phyloP scores from a whole-genome alignment of 192 early-diverging fungal genomes.

The Cetraspora pellucida region DNA sequence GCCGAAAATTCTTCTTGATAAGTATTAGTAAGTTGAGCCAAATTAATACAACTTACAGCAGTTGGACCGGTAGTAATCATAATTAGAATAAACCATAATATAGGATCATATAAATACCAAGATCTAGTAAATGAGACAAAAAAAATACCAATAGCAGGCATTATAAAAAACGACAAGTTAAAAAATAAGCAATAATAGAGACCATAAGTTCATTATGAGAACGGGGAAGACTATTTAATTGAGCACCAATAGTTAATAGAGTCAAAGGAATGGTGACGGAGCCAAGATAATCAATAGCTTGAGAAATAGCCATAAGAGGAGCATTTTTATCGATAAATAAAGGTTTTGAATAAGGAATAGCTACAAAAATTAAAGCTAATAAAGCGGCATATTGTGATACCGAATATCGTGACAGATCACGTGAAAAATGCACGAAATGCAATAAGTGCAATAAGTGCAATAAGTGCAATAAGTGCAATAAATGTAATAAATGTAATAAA shows the following conservation, averaged over 20 bases:
- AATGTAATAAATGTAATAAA: no score
- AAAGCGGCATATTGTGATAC: conserved; percentile 26
- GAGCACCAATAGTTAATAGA: conserved; percentile 32
- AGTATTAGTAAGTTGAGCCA: conserved; percentile 14
- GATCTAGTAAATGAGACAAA: not conserved
- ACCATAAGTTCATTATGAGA: conserved; percentile 9
- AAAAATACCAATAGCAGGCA: conserved; percentile 26
- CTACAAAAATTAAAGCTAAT: conserved; percentile 18
- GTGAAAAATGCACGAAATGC: no score
- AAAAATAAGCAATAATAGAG: not conserved
- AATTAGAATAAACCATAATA: conserved; percentile 31
- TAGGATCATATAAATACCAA: conserved; percentile 27
- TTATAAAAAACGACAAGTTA: conserved; percentile 17
- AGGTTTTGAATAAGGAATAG: conserved; percentile 19
- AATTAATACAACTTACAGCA: conserved; percentile 31
- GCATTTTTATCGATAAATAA: conserved; percentile 14
- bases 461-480: no score
- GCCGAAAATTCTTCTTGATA: conserved; percentile 30
- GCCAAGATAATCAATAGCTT: conserved; percentile 17
- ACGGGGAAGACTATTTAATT: conserved; percentile 31
- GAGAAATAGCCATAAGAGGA: not conserved
- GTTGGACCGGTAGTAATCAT: conserved; percentile 20
- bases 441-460: no score
- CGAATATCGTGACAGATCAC: no score
- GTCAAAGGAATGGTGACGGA: conserved; percentile 21